Percentiles rank a stretch among this genome's conserved stretches.
Evolutionary conservation across 1,139 yeast species (phyloP).

Genomic region (Scheffersomyces titani): DNA sequence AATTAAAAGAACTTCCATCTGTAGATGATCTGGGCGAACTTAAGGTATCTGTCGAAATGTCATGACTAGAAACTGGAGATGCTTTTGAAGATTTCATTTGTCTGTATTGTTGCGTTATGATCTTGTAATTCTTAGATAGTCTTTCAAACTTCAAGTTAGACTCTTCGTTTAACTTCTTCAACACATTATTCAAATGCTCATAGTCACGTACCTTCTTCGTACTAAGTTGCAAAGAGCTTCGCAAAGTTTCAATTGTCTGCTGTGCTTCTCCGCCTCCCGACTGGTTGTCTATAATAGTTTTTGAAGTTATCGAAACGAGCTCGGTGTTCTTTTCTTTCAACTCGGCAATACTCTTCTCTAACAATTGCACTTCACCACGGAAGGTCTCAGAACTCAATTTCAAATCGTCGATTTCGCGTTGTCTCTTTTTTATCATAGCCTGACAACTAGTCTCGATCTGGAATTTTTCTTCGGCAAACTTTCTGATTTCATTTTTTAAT

Average conservation of each 20-base stretch:
- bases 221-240: constrained; percentile 53
- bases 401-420: constrained; percentile 51
- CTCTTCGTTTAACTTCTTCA: constrained; percentile 71
- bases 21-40: constrained; percentile 4
- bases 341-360: constrained; percentile 45
- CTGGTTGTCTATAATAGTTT: constrained; percentile 22
- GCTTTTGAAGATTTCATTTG: constrained; percentile 22
- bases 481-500: constrained; percentile 26
- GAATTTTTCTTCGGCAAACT: constrained; percentile 57
- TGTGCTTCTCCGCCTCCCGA: constrained; percentile 27
- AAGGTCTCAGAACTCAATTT: constrained; percentile 31
- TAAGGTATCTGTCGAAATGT: constrained; percentile 2
- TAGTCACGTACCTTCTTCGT: constrained; percentile 54
- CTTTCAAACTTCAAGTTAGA: constrained; percentile 64
- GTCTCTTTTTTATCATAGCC: constrained; percentile 49
- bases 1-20: constrained; percentile 1
- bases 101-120: constrained; percentile 58
- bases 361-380: constrained; percentile 27
- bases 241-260: constrained; percentile 45
- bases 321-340: constrained; percentile 19
- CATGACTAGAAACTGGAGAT: constrained; percentile 3
- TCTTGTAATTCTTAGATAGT: constrained; percentile 64
- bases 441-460: constrained; percentile 57
- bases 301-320: constrained; percentile 10
- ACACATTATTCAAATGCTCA: constrained; percentile 56